Evolutionary conservation across 192 early-diverging fungal species (phyloP).

Genomic region (Cladochytrium replicatum): DNA sequence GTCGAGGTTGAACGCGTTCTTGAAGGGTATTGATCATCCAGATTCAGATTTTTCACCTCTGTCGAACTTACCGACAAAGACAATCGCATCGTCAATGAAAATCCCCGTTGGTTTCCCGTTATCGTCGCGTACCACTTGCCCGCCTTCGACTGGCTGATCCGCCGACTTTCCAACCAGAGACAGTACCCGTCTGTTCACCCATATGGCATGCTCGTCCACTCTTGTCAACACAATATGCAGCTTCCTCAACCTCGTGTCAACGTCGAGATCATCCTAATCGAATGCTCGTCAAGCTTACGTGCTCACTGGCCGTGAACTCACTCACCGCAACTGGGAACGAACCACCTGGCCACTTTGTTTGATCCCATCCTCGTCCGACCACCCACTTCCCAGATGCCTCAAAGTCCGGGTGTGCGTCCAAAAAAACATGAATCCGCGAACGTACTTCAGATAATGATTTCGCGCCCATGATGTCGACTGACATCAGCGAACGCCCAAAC

Average conservation of each 20-base stretch:
- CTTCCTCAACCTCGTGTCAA: conserved; percentile 13
- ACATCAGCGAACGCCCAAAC: conserved; percentile 16
- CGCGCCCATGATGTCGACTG: conserved; percentile 17
- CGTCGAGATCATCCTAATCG: conserved; percentile 34
- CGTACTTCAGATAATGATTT: conserved; percentile 8
- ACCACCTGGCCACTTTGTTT: conserved; percentile 24
- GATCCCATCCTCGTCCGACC: conserved; percentile 45
- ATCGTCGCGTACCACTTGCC: conserved; percentile 20
- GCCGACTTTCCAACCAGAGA: neutral
- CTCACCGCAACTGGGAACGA: conserved; percentile 28
- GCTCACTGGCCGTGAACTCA: neutral
- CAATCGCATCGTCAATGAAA: conserved; percentile 47
- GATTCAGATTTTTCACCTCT: neutral
- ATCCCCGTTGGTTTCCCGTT: conserved; percentile 30
- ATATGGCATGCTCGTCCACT: conserved; percentile 38
- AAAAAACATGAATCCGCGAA: conserved; percentile 4
- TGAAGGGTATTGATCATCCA: neutral
- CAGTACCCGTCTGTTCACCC: conserved; percentile 31
- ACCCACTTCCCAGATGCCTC: conserved; percentile 24
- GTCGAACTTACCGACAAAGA: conserved; percentile 12
- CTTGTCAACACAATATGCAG: conserved; percentile 34
- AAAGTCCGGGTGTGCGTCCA: conserved; percentile 21
- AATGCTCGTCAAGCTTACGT: neutral
- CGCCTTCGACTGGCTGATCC: conserved; percentile 12
- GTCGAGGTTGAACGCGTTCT: conserved; percentile 13